A percentile compares a stretch with the other conserved stretches of the same genome.
Conservation (phyloP, 2,329 filamentous ascomycete genomes). For the Lizonia empirigonia region DNA sequence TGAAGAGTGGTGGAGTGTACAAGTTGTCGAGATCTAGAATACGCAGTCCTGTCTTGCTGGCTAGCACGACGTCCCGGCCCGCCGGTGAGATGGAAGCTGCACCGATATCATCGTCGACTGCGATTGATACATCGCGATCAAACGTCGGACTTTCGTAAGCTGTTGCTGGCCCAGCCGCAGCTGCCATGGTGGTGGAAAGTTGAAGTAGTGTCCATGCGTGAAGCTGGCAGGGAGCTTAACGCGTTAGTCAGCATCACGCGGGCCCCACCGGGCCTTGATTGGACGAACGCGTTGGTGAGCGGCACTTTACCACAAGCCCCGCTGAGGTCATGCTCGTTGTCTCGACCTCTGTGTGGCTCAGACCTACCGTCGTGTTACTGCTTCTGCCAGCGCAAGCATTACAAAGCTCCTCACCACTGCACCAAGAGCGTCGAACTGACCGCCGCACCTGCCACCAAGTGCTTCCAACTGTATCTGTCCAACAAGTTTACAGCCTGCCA, state of each 20-base stretch:
- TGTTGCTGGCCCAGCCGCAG: conserved; percentile 45
- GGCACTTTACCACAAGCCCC: conserved; percentile 17
- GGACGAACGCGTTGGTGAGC: conserved; percentile 6
- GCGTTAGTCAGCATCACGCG: not conserved
- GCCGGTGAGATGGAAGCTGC: conserved; percentile 93
- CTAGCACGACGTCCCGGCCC: conserved; percentile 86
- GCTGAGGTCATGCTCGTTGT: conserved; percentile 19
- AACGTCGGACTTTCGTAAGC: conserved; percentile 88
- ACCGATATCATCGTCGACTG: conserved; percentile 77
- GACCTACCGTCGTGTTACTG: conserved; percentile 11
- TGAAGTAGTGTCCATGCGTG: conserved; percentile 12
- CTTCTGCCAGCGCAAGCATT: conserved; percentile 10
- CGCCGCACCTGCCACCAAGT: not conserved
- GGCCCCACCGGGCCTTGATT: not conserved
- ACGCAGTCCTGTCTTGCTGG: conserved; percentile 82
- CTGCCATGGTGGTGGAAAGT: conserved; percentile 26
- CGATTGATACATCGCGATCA: conserved; percentile 80
- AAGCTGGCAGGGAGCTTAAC: conserved; percentile 17
- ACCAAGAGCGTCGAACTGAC: not conserved
- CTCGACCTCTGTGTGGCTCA: conserved; percentile 17
- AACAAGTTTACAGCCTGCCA: conserved; percentile 5
- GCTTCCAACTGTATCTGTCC: not conserved
- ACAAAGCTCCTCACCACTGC: conserved; percentile 5
- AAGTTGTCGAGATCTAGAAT: conserved; percentile 92
- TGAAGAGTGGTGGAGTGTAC: conserved; percentile 81